A percentile compares a stretch with the other conserved stretches of the same genome.
These are phyloP conservation scores for Puya raimondii DNA, from an alignment of 176 grass and related monocot species.

Conservation along the genomic window DNA sequence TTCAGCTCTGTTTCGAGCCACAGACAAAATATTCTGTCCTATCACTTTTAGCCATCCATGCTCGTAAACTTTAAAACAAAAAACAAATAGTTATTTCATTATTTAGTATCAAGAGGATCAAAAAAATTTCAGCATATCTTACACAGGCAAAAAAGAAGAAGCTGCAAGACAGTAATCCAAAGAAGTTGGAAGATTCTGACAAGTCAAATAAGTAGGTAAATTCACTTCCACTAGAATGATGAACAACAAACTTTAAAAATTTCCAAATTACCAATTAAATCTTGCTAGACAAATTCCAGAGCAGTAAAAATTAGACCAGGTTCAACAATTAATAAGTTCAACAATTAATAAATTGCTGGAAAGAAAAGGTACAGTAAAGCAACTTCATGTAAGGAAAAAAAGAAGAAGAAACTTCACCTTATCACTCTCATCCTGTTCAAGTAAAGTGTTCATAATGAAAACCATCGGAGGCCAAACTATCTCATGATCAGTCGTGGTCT, in stretches of 20 bases:
- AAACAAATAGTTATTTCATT: too few species aligned
- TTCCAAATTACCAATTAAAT: background rate
- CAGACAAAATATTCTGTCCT: too few species aligned
- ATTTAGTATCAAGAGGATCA: too few species aligned
- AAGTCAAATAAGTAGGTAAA: too few species aligned
- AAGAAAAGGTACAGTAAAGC: background rate
- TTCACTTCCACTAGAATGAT: too few species aligned
- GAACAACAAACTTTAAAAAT: too few species aligned
- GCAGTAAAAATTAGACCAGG: background rate
- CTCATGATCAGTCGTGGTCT: constrained; percentile 35
- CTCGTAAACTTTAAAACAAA: too few species aligned
- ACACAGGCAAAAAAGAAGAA: background rate
- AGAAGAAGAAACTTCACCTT: constrained; percentile 40
- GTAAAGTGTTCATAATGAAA: constrained; percentile 70
- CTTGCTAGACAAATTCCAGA: background rate
- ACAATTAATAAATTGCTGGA: background rate
- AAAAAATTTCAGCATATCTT: too few species aligned
- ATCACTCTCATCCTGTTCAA: constrained; percentile 64
- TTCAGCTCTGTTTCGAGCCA: too few species aligned
- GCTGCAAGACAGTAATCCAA: background rate
- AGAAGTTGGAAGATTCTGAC: too few species aligned
- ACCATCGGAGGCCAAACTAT: constrained; percentile 98
- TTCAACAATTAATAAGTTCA: too few species aligned
- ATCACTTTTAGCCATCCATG: too few species aligned
- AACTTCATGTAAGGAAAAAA: background rate